Evolutionary conservation across 306 rosid species (phyloP).

Genomic region (Lathyrus aphaca): DNA sequence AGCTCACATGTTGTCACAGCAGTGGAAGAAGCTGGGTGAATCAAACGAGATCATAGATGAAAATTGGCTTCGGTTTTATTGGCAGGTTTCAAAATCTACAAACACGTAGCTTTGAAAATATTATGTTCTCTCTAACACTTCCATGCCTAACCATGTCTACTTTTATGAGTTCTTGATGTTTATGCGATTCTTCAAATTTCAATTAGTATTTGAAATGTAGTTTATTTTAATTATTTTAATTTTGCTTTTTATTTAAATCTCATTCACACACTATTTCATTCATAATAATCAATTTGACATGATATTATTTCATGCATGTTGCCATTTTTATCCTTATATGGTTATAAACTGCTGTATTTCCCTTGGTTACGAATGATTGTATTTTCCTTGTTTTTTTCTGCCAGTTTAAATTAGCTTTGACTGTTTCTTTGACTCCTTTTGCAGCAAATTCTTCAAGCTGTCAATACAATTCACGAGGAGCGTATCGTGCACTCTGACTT

Average conservation of each 20-base stretch:
- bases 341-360: slow-evolving; percentile 14
- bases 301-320: neutral
- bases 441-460: slow-evolving; percentile 95
- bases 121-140: slow-evolving; percentile 26
- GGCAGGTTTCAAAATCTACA: slow-evolving; percentile 72
- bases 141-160: neutral
- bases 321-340: slow-evolving; percentile 17
- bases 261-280: neutral
- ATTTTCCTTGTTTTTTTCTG: slow-evolving; percentile 5
- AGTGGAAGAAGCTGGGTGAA: slow-evolving; percentile 86
- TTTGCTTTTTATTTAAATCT: neutral
- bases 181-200: slow-evolving; percentile 5
- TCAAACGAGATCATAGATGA: slow-evolving; percentile 64
- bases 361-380: neutral
- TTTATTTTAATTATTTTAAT: neutral
- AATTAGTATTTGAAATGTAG: neutral
- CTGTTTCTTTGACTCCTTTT: slow-evolving; percentile 32
- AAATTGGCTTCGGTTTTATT: slow-evolving; percentile 97
- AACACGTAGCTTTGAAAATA: slow-evolving; percentile 13
- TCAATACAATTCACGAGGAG: slow-evolving; percentile 91
- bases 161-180: slow-evolving; percentile 21
- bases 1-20: slow-evolving; percentile 98
- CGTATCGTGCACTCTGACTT: slow-evolving; percentile 96
- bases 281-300: neutral
- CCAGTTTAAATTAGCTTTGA: slow-evolving; percentile 25